Evolutionary conservation across 768 basidiomycete species (phyloP), one percentile per base, ranked within the genome.

Genomic region (Suillus plorans): DNA sequence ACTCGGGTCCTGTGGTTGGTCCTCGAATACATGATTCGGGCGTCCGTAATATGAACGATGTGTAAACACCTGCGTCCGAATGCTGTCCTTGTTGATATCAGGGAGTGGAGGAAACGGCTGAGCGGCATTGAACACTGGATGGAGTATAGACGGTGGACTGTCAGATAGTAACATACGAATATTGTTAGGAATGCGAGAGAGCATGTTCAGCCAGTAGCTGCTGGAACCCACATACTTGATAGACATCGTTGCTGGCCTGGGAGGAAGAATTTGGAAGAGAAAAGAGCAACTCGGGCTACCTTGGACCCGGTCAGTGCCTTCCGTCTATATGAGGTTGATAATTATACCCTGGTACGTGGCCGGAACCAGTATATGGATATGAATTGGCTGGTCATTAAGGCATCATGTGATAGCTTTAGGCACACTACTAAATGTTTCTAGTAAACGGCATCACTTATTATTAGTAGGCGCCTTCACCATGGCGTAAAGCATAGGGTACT

Each of bases 11-110:
- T 85, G 80, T 0, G 81, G 84, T 44, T 79, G 81, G 74, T 94
- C 92, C 72, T 94, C 92, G 67, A 94, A 94, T 31, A 91, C 78
- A 68, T 90, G 86, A 8, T 85, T 87, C 0, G 91, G 90, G 2
- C 92, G 81, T 0, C 84, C 91, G 69, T 80, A 84, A 70, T 81
- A 84, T 72, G 88, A 89, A 42, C 91, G 86, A 71, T 94, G 92
- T 2, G 92, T 94, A 71, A 90, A 93, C 1, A 92, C 84, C 70
- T 84, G 86, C 44, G 72, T 73, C 49, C 78, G 76, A 61, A 90
- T 82, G 2, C 74, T 75, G 1, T 77, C 71, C 12, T 80, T 76
- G 16, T 72, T 64, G 65, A 94, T 89, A 55, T 76, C 68, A 0
- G 92, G 91, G 2, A 93, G 82, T 5, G 81, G 74, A 0, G 91